phyloP scores from a whole-genome alignment of 495 filamentous ascomycete genomes.

The Neurospora cerealis region DNA sequence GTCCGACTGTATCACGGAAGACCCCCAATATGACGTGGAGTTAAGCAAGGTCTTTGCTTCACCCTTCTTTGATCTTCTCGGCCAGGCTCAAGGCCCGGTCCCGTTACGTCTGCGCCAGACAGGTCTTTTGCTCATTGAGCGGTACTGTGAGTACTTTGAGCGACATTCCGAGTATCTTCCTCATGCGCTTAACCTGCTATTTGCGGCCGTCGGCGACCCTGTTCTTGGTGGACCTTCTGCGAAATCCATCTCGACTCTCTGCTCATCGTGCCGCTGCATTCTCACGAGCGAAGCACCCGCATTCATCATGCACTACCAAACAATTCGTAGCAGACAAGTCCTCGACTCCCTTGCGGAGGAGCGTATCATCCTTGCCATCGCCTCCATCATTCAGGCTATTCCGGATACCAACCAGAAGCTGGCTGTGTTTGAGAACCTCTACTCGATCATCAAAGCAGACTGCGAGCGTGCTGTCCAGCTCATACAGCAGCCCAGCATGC shows the following conservation, averaged over 20 bases:
- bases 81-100: slow-evolving; percentile 34
- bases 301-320: slow-evolving; percentile 69
- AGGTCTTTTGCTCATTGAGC: slow-evolving; percentile 64
- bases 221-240: slow-evolving; percentile 63
- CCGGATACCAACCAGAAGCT: slow-evolving; percentile 52
- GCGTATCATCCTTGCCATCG: slow-evolving; percentile 70
- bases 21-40: slow-evolving; percentile 52
- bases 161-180: slow-evolving; percentile 61
- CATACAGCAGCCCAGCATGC: slow-evolving; percentile 17
- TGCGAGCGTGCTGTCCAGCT: slow-evolving; percentile 34
- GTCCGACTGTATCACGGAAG: slow-evolving; percentile 63
- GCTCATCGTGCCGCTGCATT: slow-evolving; percentile 64
- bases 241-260: slow-evolving; percentile 68
- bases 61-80: slow-evolving; percentile 50
- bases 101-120: slow-evolving; percentile 68
- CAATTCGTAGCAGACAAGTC: slow-evolving; percentile 46
- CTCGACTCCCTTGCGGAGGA: slow-evolving; percentile 68
- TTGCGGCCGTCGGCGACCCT: slow-evolving; percentile 58
- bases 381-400: slow-evolving; percentile 74
- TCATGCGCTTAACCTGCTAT: slow-evolving; percentile 69
- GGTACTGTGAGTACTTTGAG: slow-evolving; percentile 75
- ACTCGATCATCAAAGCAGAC: slow-evolving; percentile 55
- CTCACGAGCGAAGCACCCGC: slow-evolving; percentile 61
- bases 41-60: slow-evolving; percentile 60
- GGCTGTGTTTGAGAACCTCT: slow-evolving; percentile 50